These are phyloP conservation scores for Microdochium trichocladiopsis DNA, from an alignment of 2,329 filamentous ascomycete species.

Conservation along the genomic window DNA sequence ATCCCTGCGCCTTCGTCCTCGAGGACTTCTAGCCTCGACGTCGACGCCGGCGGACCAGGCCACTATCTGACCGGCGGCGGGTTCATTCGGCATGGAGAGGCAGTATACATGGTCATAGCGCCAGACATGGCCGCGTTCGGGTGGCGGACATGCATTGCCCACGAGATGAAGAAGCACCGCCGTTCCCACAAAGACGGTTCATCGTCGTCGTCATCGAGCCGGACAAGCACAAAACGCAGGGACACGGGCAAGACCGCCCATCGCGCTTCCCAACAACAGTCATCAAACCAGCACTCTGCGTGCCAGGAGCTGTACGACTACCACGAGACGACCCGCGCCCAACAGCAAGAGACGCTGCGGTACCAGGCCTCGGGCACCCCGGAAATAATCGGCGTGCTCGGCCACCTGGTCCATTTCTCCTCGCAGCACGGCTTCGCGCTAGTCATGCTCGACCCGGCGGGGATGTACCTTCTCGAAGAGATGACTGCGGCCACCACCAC, in stretches of 20 bases:
- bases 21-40: not conserved
- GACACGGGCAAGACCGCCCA: not conserved
- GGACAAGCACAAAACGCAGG: not conserved
- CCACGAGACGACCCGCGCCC: constrained; percentile 1
- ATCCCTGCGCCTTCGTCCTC: not conserved
- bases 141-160: constrained; percentile 4
- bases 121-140: constrained; percentile 4
- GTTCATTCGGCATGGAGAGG: constrained; percentile 4
- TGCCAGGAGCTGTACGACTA: constrained; percentile 2
- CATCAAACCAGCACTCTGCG: constrained; percentile 3
- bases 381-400: constrained; percentile 3
- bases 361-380: not conserved
- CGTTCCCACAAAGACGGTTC: not conserved
- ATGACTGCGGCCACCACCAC: too few relatives aligned
- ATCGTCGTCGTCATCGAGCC: not conserved
- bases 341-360: not conserved
- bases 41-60: not conserved
- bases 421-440: constrained; percentile 7
- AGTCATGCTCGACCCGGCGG: constrained; percentile 3
- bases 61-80: constrained; percentile 6
- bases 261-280: not conserved
- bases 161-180: not conserved
- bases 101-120: constrained; percentile 6
- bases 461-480: constrained; percentile 4
- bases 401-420: constrained; percentile 5